Evolutionary conservation across 2,329 filamentous ascomycete genomes (phyloP).

Genomic region (Fusarium acutatum): DNA sequence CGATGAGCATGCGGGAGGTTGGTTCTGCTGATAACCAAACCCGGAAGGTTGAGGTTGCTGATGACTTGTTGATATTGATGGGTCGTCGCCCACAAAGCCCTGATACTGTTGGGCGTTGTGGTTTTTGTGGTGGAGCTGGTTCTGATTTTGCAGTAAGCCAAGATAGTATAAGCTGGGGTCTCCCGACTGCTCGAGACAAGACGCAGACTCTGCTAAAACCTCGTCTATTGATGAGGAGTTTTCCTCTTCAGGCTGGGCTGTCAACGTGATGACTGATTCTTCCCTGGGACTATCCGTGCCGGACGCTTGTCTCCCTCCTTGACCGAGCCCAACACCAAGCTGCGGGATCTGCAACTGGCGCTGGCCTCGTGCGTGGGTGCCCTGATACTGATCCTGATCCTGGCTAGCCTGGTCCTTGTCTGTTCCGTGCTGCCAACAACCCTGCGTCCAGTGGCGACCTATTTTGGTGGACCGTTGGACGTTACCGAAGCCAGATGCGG

Average conservation of each 20-base stretch:
- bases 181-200: constrained; percentile 22
- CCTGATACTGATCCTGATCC: constrained; percentile 35
- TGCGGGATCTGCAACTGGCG: constrained; percentile 40
- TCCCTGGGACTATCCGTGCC: constrained; percentile 13
- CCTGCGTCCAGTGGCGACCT: constrained; percentile 33
- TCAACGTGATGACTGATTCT: constrained; percentile 15
- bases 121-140: constrained; percentile 21
- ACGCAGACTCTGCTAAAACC: constrained; percentile 22
- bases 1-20: constrained; percentile 22
- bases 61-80: constrained; percentile 19
- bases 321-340: constrained; percentile 39
- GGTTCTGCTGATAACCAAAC: constrained; percentile 22
- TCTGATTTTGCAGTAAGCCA: constrained; percentile 31
- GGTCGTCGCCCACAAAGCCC: constrained; percentile 16
- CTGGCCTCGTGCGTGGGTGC: constrained; percentile 38
- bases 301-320: constrained; percentile 35
- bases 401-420: constrained; percentile 26
- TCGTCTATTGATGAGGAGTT: constrained; percentile 16
- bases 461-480: constrained; percentile 41
- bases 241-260: constrained; percentile 10
- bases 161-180: constrained; percentile 30
- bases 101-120: constrained; percentile 16
- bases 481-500: constrained; percentile 33
- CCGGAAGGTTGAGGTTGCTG: constrained; percentile 17
- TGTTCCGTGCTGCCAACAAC: constrained; percentile 28